Percentiles rank a stretch among this genome's conserved stretches.
Conservation (phyloP, 2,329 filamentous ascomycete genomes). For the Trichoderma koningii region DNA sequence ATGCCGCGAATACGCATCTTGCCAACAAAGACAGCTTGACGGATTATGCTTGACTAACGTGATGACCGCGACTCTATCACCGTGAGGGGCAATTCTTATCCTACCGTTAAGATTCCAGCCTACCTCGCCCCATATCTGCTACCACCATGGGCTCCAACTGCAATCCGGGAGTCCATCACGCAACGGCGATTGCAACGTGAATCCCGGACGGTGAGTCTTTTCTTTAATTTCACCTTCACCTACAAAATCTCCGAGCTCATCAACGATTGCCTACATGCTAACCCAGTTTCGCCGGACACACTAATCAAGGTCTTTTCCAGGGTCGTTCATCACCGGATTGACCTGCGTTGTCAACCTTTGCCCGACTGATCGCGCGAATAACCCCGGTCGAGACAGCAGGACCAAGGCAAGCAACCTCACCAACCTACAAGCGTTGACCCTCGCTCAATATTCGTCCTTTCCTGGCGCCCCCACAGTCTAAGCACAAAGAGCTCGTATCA, state of each 20-base stretch:
- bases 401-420: constrained; percentile 6
- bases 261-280: background rate
- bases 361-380: background rate
- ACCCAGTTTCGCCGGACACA: background rate
- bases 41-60: background rate
- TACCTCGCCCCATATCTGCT: background rate
- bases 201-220: background rate
- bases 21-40: background rate
- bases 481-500: constrained; percentile 6
- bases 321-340: background rate
- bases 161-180: no score
- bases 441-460: background rate
- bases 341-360: constrained; percentile 18
- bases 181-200: no score
- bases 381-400: constrained; percentile 15
- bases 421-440: background rate
- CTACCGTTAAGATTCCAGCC: background rate
- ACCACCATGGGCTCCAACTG: background rate
- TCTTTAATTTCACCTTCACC: no score
- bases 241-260: background rate
- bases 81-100: background rate
- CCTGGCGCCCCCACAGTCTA: constrained; percentile 4
- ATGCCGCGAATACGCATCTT: background rate
- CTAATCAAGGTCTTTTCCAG: background rate
- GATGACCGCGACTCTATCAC: background rate